Percentiles rank a stretch among this genome's conserved stretches.
Conservation (phyloP, 306 rosid species). For the Malus domestica region DNA sequence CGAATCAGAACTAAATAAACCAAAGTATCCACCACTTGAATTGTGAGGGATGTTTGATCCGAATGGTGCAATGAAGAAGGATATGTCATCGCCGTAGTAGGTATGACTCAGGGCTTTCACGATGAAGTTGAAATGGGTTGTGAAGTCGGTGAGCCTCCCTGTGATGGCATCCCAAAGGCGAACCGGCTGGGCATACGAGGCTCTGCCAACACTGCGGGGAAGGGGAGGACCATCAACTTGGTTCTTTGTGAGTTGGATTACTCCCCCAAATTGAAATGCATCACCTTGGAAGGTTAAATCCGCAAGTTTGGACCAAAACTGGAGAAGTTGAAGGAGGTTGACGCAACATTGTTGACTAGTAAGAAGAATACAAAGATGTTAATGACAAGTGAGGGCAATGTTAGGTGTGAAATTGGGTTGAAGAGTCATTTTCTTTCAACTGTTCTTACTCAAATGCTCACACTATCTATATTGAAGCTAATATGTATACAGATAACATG, state of each 20-base stretch:
- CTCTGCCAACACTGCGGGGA: constrained; percentile 45
- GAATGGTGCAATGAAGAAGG: constrained; percentile 36
- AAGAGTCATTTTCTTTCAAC: background rate
- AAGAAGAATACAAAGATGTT: constrained; percentile 10
- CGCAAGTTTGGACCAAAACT: constrained; percentile 28
- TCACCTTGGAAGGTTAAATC: constrained; percentile 34
- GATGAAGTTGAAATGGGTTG: constrained; percentile 54
- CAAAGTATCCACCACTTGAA: constrained; percentile 55
- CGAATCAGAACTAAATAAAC: constrained; percentile 24
- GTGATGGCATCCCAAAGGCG: constrained; percentile 49
- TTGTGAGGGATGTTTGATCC: constrained; percentile 28
- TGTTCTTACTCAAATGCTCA: too few relatives aligned
- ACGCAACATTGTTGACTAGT: constrained; percentile 9
- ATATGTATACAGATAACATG: too few relatives aligned
- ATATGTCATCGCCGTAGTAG: constrained; percentile 40
- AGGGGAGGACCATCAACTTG: constrained; percentile 27
- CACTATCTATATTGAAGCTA: too few relatives aligned
- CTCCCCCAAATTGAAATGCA: constrained; percentile 35
- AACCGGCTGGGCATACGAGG: constrained; percentile 37
- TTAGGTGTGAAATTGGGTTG: background rate
- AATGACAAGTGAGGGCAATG: constrained; percentile 3
- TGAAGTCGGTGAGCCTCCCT: constrained; percentile 43
- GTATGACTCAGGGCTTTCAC: constrained; percentile 11
- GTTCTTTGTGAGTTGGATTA: constrained; percentile 56
- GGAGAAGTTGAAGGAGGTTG: constrained; percentile 43